phyloP scores from a whole-genome alignment of 108 stramenopile species.

The Fragilaria crotonensis region DNA sequence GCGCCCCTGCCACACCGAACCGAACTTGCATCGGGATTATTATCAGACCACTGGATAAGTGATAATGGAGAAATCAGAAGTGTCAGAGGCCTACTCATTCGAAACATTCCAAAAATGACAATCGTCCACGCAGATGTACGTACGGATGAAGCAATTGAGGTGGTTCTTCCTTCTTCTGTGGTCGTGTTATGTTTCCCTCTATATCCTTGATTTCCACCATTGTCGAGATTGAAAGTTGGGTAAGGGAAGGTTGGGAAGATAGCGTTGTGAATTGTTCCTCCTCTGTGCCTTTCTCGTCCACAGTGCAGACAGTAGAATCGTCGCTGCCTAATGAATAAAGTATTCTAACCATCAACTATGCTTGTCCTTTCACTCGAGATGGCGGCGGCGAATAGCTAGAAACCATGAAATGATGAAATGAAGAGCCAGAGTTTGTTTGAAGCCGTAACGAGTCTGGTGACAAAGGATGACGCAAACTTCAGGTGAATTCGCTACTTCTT shows the following conservation, averaged over 20 bases:
- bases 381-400: too few relatives aligned
- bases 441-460: too few relatives aligned
- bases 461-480: too few relatives aligned
- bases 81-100: not conserved
- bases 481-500: too few relatives aligned
- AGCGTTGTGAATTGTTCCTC: not conserved
- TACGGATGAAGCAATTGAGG: constrained; percentile 32
- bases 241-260: not conserved
- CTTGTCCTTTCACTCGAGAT: too few relatives aligned
- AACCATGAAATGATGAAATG: too few relatives aligned
- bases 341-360: not conserved
- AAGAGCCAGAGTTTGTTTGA: too few relatives aligned
- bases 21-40: constrained; percentile 63
- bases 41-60: constrained; percentile 45
- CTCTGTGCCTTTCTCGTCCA: not conserved
- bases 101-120: not conserved
- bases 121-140: not conserved
- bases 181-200: not conserved
- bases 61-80: not conserved
- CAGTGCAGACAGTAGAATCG: not conserved
- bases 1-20: constrained; percentile 64
- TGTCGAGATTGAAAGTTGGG: too few relatives aligned
- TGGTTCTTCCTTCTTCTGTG: constrained; percentile 6
- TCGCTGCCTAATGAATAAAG: not conserved
- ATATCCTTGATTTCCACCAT: not conserved